Conservation (phyloP, 2,329 filamentous ascomycete species). For the Penicillium sp. region DNA sequence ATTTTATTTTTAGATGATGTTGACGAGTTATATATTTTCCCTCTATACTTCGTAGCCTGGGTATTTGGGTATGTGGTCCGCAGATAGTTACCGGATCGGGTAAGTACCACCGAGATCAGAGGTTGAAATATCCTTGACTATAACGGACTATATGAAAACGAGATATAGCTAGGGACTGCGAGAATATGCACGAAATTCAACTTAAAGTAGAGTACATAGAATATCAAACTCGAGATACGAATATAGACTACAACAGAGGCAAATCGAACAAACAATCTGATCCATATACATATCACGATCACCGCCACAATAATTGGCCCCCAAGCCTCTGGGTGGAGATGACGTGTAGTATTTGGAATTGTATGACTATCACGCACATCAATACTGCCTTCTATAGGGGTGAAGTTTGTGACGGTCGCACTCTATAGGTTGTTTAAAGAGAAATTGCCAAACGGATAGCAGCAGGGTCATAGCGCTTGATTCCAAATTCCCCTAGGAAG, state of each 20-base stretch:
- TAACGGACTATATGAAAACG: not conserved
- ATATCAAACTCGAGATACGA: not conserved
- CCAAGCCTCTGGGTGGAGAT: not conserved
- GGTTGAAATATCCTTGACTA: not conserved
- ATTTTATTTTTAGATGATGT: not conserved
- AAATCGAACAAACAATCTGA: not conserved
- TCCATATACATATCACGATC: not conserved
- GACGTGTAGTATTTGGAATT: slow-evolving; percentile 3
- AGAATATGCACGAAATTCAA: not conserved
- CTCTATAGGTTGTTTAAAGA: not conserved
- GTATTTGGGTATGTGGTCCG: not conserved
- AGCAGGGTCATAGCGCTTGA: slow-evolving; percentile 3
- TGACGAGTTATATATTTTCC: not conserved
- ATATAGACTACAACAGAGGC: not conserved
- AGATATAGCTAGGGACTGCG: not conserved
- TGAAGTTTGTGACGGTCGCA: not conserved
- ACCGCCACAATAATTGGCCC: not conserved
- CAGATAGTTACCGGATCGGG: not conserved
- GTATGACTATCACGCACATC: not conserved
- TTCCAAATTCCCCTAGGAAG: slow-evolving; percentile 1
- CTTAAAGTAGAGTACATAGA: not conserved
- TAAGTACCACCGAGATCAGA: not conserved
- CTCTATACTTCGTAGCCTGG: not conserved
- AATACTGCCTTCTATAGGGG: not conserved
- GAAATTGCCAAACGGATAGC: not conserved